phyloP scores from a whole-genome alignment of 208 protist species.

The Trypanosoma melophagium region DNA sequence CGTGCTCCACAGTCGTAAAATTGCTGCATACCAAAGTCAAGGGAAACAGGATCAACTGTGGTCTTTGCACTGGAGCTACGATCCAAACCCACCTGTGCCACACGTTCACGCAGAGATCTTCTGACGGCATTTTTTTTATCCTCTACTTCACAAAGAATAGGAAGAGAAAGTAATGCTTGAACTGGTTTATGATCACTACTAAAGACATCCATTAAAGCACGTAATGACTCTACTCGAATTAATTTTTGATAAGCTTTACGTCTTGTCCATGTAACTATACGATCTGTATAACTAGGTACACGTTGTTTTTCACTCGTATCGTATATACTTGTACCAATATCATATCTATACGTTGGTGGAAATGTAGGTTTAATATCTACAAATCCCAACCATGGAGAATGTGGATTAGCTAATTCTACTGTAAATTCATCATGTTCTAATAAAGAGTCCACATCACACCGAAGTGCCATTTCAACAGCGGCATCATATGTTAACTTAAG shows the following conservation, averaged over 20 bases:
- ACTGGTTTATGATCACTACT: constrained; percentile 89
- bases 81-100: constrained; percentile 43
- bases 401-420: constrained; percentile 58
- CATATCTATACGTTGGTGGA: constrained; percentile 91
- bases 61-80: constrained; percentile 48
- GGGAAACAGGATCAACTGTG: constrained; percentile 25
- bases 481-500: constrained; percentile 76
- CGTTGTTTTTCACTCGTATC: constrained; percentile 92
- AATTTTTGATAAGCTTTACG: constrained; percentile 38
- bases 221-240: constrained; percentile 45
- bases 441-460: constrained; percentile 40
- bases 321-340: constrained; percentile 87
- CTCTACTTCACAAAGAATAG: constrained; percentile 64
- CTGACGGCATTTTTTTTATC: constrained; percentile 53
- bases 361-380: constrained; percentile 65
- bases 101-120: constrained; percentile 44
- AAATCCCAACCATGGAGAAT: constrained; percentile 83
- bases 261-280: constrained; percentile 70
- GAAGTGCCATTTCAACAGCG: constrained; percentile 44
- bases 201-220: constrained; percentile 49
- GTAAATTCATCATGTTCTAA: constrained; percentile 83
- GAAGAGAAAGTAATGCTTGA: constrained; percentile 54
- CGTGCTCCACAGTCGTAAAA: constrained; percentile 49
- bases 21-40: constrained; percentile 68
- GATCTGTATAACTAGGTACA: constrained; percentile 89